Evolutionary conservation across 805 yeast species (phyloP), one percentile per base, ranked within the genome.

Genomic region (Wilhelminamyces savonicus): DNA sequence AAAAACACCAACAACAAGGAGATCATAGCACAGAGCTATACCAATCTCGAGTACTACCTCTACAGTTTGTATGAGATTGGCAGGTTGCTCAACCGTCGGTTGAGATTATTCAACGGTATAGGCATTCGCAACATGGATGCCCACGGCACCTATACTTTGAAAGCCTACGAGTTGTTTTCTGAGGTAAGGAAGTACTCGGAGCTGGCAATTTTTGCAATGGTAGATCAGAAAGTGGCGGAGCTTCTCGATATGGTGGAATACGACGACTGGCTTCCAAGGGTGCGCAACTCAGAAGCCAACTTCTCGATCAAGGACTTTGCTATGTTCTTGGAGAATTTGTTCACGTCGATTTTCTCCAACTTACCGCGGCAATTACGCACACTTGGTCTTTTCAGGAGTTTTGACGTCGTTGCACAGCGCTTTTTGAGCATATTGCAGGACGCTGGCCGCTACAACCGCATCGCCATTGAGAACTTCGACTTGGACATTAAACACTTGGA

Each of bases 41-140:
- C 92, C 34, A 87, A 92, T 52, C 62, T 90, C 45, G 96, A 90
- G 50, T 85, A 83, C 52, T 90, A 88, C 52, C 69, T 83, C 24
- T 76, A 69, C 43, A 85, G 94, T 32, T 72, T 88, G 7, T 64
- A 66, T 30, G 87, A 82, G 50, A 66, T 90, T 28, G 78, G 76
- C n/a, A 59, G 62, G 29, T 46, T 62, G 32, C 51, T 66, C 20
- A 62, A 63, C 37, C 39, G 54, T 12, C 51, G 53, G 29, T 59
- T 63, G 32, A 52, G 60, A 24, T 39, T 41, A 20, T 62, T 54
- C 51, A 49, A 67, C 35, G 66, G 65, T 26, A 39, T 55, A 33
- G 60, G 68, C 39, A 42, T 57, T 37, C 52, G 61, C 48, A 59
- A 62, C 37, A 60, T 61, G 29, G 66, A 61, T 37, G 52, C 59